Evolutionary conservation across 2,329 filamentous ascomycete species (phyloP), one percentile per base, ranked within the genome.

Genomic region (Alternaria brassicae): DNA sequence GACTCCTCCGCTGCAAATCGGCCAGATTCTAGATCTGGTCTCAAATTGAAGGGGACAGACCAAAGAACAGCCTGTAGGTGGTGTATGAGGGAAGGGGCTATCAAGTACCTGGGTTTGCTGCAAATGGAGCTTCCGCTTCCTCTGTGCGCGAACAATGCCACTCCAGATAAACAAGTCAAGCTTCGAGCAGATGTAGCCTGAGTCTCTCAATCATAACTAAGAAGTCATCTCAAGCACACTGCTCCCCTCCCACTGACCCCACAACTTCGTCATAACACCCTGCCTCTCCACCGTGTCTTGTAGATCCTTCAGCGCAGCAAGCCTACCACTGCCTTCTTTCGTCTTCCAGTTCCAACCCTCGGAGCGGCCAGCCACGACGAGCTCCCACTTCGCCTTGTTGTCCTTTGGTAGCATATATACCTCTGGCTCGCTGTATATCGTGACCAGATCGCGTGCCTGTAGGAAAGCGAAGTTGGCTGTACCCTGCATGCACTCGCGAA

Each of bases 221-320:
- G n/a, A 25, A 41, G 12, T 17, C 39, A 53, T 19, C 5, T 44
- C 39, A 9, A 36, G 30, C 5, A 13, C 23, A 23, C 25, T 34
- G 6, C 39, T 58, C 3, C 48, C 60, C 15, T 60, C 50, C 55
- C 58, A 63, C 15, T 44, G 15, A 12, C 30, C n/a, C 62, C 62
- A 65, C 15, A 54, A 13, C 30, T 34, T 56, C n/a, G 37, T 30
- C 53, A 57, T 37, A 13, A 48, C 32, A 40, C 55, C 62, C 36
- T 59, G 60, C 8, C 32, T 57, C 45, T 61, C 58, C 5, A 66
- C n/a, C 2, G 27, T 60, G 8, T 56, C 39, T 17, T 55, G 48
- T 12, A 66, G 28, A 13, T 57, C 36, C 47, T 62, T 63, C 36
- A 66, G 36, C 8, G 63, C 63, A 40, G 45, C 53, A 21, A 66